These are phyloP conservation scores for Eimeria tenella DNA, from an alignment of 169 alveolate species.

Conservation along the genomic window DNA sequence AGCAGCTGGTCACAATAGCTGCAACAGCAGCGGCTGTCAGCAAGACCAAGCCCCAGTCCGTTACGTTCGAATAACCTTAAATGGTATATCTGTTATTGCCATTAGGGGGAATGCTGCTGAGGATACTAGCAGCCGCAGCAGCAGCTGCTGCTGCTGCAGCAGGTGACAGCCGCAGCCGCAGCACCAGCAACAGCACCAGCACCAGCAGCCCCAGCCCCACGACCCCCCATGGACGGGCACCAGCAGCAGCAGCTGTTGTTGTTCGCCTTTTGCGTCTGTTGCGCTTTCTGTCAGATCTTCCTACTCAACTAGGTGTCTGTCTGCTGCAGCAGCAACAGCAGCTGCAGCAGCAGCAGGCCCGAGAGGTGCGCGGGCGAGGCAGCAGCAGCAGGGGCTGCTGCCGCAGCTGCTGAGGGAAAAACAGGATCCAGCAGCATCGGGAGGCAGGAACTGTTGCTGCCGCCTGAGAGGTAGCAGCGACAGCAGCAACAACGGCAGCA, in stretches of 20 bases:
- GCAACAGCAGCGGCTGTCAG: neutral
- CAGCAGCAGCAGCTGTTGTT: conserved; percentile 41
- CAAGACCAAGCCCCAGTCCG: neutral
- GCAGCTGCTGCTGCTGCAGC: conserved; percentile 43
- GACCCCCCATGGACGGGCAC: neutral
- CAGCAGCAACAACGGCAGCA: conserved; percentile 37
- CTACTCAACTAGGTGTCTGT: neutral
- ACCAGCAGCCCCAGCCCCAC: conserved; percentile 33
- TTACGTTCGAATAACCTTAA: neutral
- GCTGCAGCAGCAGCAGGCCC: conserved; percentile 34
- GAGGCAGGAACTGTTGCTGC: conserved; percentile 11
- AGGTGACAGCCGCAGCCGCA: conserved; percentile 43
- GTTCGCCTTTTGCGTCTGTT: conserved; percentile 13
- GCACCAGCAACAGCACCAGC: conserved; percentile 55
- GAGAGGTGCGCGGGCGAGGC: neutral
- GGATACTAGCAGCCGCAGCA: conserved; percentile 34
- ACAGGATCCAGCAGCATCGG: neutral
- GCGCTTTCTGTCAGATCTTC: conserved; percentile 9
- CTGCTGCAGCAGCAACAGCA: conserved; percentile 41
- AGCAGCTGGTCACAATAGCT: neutral
- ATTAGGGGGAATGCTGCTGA: neutral
- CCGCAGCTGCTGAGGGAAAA: conserved; percentile 14
- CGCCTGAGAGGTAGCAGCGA: conserved; percentile 25
- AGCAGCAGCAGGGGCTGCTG: conserved; percentile 57
- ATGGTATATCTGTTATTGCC: neutral